Percentiles rank a stretch among this genome's conserved stretches.
These are phyloP conservation scores for Emergomyces pasteurianus DNA, from an alignment of 2,329 filamentous ascomycete genomes.

Conservation along the genomic window DNA sequence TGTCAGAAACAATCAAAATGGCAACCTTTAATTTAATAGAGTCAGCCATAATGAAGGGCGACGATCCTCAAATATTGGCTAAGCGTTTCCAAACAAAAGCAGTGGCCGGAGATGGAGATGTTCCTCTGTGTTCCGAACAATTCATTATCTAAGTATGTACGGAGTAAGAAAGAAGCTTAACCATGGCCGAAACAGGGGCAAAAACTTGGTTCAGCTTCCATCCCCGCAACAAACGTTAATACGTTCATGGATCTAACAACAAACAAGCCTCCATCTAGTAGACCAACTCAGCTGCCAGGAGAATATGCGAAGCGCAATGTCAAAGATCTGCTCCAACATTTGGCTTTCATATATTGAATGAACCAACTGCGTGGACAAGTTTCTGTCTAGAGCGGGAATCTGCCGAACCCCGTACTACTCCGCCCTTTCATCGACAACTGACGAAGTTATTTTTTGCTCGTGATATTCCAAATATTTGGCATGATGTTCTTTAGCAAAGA, in stretches of 20 bases:
- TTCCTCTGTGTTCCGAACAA: neutral
- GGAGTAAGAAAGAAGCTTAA: no score
- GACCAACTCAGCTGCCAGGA: neutral
- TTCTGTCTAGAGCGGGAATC: no score
- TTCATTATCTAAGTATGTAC: no score
- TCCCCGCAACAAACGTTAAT: neutral
- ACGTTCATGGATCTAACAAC: neutral
- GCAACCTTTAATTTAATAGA: constrained; percentile 53
- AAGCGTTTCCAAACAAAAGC: no score
- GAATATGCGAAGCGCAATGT: neutral
- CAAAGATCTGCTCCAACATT: neutral
- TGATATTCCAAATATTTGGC: neutral
- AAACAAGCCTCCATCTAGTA: neutral
- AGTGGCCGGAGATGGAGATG: neutral
- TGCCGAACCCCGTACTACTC: no score
- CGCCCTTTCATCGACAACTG: neutral
- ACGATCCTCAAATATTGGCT: neutral
- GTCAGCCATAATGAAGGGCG: constrained; percentile 17
- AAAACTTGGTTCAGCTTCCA: neutral
- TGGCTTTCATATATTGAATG: neutral
- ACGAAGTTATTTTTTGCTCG: neutral
- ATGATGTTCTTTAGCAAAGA: no score
- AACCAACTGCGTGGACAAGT: no score
- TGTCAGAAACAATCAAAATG: constrained; percentile 83
- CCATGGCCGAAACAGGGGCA: neutral